Evolutionary conservation across 345 rosid species (phyloP), one percentile per base, ranked within the genome.

Genomic region (Lenwebbia sp.): DNA sequence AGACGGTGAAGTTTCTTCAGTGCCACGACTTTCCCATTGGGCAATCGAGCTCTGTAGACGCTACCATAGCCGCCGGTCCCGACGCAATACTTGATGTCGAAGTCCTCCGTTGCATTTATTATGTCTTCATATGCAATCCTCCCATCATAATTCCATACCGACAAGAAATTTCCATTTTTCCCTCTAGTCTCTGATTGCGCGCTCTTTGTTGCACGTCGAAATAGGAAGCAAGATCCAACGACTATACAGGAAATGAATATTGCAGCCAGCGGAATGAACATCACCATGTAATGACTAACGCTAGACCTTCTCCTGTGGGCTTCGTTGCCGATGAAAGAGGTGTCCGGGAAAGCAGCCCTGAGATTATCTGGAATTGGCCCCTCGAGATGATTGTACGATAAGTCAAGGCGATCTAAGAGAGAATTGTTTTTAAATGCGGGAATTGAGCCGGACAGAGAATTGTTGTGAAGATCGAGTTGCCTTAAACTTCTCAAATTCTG

Each of bases 1-100:
- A 13, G 70, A 60, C 15, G 70, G 19, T n/a, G 37, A 60, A 60
- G 37, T 60, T 60, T 88, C 81, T 88, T 88, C 50, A 88, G 57
- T 1, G 90, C 90, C 8, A 88, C 6, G 0, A 86, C 76, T 57
- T 84, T 82, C 2, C 86, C 89, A 5, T 54, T 62, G 1, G 87
- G 52, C 44, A 86, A 81, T 21, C 25, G 58, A 0, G 90, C 89
- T 82, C 40, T 89, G 84, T 87, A 90, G 2, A 89, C 90, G 28
- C 83, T 90, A 17, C 89, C 92, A 0, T 78, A 88, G 40, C 87
- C 87, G 54, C 89, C 91, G 1, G n/a, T 83, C 14, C 92, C 90
- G 22, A 90, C 89, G 84, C 90, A 90, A 84, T 65, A 87, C 33
- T 50, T 70, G 83, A 81, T 55, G 33, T 88, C 76, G 30, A 90